These are phyloP conservation scores for Austroboletus niveus DNA, from an alignment of 1,284 basidiomycete genomes.

Conservation along the genomic window DNA sequence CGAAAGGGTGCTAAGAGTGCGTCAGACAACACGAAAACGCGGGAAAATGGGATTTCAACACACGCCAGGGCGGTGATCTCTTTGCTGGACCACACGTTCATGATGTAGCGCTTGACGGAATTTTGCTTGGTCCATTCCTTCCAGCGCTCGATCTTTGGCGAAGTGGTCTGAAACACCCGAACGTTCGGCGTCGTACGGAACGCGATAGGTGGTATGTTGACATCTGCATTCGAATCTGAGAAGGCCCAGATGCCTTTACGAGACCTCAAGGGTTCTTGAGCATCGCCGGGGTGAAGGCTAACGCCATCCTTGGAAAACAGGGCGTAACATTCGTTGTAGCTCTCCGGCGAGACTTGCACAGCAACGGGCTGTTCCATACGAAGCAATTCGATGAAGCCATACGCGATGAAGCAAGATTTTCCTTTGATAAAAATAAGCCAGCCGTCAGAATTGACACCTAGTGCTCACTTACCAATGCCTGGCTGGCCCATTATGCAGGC, in stretches of 20 bases:
- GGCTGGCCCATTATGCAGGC: constrained; percentile 7
- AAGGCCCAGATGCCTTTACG: not conserved
- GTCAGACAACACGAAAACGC: not conserved
- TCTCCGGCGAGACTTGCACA: not conserved
- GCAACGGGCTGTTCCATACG: constrained; percentile 3
- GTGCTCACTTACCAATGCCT: constrained; percentile 2
- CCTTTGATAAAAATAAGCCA: not conserved
- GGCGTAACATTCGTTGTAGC: not conserved
- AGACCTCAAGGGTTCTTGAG: not conserved
- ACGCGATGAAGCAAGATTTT: not conserved
- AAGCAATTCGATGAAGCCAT: constrained; percentile 1
- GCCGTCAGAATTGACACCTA: not conserved
- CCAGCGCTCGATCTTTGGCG: not conserved
- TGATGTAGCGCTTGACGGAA: constrained; percentile 1
- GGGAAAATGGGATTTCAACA: not conserved
- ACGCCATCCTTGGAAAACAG: not conserved
- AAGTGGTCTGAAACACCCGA: constrained; percentile 3
- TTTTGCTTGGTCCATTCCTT: constrained; percentile 4
- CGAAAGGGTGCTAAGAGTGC: not conserved
- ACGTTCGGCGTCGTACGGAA: not conserved
- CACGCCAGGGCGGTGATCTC: constrained; percentile 5
- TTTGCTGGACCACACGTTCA: constrained; percentile 2
- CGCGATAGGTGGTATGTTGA: not conserved
- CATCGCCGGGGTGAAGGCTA: not conserved
- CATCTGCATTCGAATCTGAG: constrained; percentile 3